Percentiles rank a stretch among this genome's conserved stretches.
Conservation (phyloP, 805 yeast genomes). For the Saccharomycopsis sp. region DNA sequence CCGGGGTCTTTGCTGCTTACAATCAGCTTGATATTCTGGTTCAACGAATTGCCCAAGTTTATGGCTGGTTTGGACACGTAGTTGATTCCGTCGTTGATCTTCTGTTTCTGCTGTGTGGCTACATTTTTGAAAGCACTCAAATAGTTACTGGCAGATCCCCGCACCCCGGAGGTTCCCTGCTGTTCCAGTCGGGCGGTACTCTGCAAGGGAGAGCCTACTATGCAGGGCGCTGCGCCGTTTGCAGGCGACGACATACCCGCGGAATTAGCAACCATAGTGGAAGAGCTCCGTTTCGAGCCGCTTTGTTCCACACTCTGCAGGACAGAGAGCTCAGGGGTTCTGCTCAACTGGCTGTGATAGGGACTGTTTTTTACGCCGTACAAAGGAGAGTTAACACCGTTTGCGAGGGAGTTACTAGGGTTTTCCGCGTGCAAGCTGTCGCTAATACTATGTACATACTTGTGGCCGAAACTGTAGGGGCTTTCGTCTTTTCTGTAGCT, state of each 20-base stretch:
- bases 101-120: constrained; percentile 14
- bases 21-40: neutral
- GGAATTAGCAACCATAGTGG: neutral
- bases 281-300: too few species aligned
- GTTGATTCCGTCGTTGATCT: constrained; percentile 12
- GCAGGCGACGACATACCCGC: neutral
- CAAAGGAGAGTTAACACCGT: neutral
- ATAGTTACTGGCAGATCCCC: constrained; percentile 11
- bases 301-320: neutral
- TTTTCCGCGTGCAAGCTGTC: neutral
- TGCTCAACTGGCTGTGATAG: neutral
- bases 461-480: too few species aligned
- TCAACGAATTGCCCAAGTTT: neutral
- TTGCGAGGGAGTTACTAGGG: neutral
- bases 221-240: neutral
- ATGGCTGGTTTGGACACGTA: constrained; percentile 17
- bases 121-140: constrained; percentile 16
- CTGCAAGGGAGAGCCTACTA: neutral
- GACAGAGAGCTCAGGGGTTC: neutral
- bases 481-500: too few species aligned
- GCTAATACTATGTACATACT: neutral
- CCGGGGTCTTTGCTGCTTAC: neutral
- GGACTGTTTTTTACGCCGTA: neutral
- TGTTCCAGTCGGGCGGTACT: neutral
- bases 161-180: neutral